Conservation (phyloP, 2,329 filamentous ascomycete genomes). For the Aspergillus sojae region DNA sequence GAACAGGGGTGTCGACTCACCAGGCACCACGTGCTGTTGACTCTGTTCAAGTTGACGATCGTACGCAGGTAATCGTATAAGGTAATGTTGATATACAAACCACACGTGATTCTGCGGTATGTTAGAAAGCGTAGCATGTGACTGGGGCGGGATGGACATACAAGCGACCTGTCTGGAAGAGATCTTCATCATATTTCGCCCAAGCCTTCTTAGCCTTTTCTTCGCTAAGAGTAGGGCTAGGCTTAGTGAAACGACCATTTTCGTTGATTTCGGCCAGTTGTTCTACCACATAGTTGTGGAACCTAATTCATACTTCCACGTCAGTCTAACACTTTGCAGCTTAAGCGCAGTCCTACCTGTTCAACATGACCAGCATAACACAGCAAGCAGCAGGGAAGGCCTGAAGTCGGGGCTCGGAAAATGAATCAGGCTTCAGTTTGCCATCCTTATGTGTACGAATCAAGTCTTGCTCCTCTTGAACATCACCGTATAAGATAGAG, state of each 20-base stretch:
- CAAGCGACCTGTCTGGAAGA: conserved; percentile 78
- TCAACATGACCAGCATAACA: conserved; percentile 74
- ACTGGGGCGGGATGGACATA: conserved; percentile 20
- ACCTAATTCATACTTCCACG: conserved; percentile 39
- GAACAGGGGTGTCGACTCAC: conserved; percentile 22
- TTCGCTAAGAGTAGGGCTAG: conserved; percentile 52
- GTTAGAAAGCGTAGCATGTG: conserved; percentile 16
- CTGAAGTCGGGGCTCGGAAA: conserved; percentile 69
- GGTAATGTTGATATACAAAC: conserved; percentile 78
- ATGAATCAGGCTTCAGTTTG: conserved; percentile 71
- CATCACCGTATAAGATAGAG: conserved; percentile 70
- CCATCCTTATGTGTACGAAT: conserved; percentile 69
- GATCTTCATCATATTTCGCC: conserved; percentile 73
- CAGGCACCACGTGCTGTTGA: conserved; percentile 77
- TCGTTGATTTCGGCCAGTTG: conserved; percentile 87
- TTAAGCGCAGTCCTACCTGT: conserved; percentile 27
- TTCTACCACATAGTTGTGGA: conserved; percentile 83
- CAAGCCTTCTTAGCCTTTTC: conserved; percentile 56
- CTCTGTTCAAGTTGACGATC: conserved; percentile 72
- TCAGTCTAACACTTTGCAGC: neutral
- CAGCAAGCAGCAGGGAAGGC: conserved; percentile 73
- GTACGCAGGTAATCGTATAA: conserved; percentile 78
- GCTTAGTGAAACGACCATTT: conserved; percentile 72
- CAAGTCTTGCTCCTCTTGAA: conserved; percentile 51
- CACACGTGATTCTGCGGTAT: conserved; percentile 60